phyloP scores from a whole-genome alignment of 164 flowering plant species.

The Saururus chinensis region DNA sequence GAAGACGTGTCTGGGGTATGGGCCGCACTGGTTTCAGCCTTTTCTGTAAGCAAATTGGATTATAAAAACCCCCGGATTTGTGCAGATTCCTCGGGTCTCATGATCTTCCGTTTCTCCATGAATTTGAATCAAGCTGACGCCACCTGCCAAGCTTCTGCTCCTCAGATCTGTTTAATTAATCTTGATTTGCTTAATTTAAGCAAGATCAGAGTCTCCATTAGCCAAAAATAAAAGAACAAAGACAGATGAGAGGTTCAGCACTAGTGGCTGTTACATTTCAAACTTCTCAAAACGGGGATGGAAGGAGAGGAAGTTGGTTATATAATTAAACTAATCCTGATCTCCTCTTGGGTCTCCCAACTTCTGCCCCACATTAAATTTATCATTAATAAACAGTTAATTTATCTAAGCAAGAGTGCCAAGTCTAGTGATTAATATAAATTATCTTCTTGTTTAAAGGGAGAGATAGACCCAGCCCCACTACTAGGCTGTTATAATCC shows the following conservation, averaged over 20 bases:
- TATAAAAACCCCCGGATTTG: no score
- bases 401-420: neutral
- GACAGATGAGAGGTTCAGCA: no score
- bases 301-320: neutral
- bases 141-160: neutral
- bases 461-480: no score
- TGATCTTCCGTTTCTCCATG: neutral
- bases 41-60: neutral
- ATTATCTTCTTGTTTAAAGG: no score
- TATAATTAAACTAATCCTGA: no score
- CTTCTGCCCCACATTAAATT: neutral
- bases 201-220: neutral
- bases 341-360: neutral
- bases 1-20: neutral
- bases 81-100: neutral
- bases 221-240: no score
- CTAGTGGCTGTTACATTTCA: no score
- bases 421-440: no score
- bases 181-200: neutral
- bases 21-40: no score
- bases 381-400: no score
- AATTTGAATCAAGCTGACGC: neutral
- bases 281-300: no score
- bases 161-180: neutral
- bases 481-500: no score